Evolutionary conservation across 1,139 yeast genomes (phyloP).

Genomic region (Diutina catenulata): DNA sequence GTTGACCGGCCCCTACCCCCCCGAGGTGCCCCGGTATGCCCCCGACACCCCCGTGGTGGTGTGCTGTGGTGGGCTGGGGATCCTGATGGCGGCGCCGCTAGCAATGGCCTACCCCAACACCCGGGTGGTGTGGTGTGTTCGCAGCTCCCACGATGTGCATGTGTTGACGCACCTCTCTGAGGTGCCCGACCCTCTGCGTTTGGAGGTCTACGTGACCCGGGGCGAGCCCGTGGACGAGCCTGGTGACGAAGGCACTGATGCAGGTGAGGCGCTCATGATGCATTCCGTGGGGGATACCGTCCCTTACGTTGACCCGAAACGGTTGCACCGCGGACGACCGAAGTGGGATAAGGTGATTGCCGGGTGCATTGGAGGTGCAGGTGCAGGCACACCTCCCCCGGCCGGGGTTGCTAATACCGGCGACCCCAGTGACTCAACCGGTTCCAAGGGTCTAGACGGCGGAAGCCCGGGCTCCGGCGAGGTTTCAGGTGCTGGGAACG

Average conservation of each 20-base stretch:
- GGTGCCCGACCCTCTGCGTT: background rate
- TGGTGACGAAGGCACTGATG: background rate
- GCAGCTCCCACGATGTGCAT: background rate
- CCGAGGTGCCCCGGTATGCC: background rate
- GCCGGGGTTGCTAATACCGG: no score
- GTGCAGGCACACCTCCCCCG: no score
- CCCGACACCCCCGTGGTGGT: background rate
- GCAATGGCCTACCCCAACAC: background rate
- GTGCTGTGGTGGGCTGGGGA: constrained; percentile 1
- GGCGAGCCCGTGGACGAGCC: background rate
- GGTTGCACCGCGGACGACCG: no score
- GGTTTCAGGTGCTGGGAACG: no score
- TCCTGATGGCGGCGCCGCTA: background rate
- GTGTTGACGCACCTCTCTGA: background rate
- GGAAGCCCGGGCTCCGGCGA: no score
- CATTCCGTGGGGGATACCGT: no score
- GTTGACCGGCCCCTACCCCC: background rate
- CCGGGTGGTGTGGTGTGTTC: background rate
- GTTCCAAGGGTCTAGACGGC: no score
- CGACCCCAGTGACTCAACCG: no score
- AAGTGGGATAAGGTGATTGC: no score
- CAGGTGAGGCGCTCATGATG: background rate
- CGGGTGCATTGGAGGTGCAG: no score
- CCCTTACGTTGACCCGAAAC: no score
- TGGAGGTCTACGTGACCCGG: background rate